phyloP scores from a whole-genome alignment of 2,329 filamentous ascomycete species.

The Rutstroemia sp. region DNA sequence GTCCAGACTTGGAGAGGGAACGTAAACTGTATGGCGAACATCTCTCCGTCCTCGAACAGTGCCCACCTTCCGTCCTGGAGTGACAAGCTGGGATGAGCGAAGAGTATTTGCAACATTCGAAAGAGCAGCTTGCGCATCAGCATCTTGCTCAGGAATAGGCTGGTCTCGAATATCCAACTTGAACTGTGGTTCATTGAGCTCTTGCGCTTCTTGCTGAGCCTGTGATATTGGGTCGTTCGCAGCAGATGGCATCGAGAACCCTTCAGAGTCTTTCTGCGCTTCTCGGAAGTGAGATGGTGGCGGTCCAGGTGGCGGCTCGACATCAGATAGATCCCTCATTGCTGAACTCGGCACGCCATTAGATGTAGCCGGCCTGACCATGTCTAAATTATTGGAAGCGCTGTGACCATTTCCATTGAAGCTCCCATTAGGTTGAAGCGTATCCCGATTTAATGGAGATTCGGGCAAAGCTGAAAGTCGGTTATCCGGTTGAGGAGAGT shows the following conservation, averaged over 20 bases:
- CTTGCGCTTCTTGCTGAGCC: slow-evolving; percentile 57
- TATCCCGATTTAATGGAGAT: slow-evolving; percentile 36
- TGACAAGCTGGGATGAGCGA: slow-evolving; percentile 48
- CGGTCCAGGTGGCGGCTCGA: slow-evolving; percentile 44
- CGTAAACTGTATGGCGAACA: slow-evolving; percentile 83
- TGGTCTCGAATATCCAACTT: slow-evolving; percentile 75
- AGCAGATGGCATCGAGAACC: slow-evolving; percentile 64
- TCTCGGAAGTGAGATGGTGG: slow-evolving; percentile 32
- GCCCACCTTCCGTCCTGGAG: slow-evolving; percentile 61
- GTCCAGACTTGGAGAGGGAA: slow-evolving; percentile 42
- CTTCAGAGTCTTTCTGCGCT: slow-evolving; percentile 61
- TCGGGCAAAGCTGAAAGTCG: slow-evolving; percentile 52
- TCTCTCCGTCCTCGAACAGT: slow-evolving; percentile 85
- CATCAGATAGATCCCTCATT: slow-evolving; percentile 40
- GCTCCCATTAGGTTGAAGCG: slow-evolving; percentile 22
- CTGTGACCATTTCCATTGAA: slow-evolving; percentile 19
- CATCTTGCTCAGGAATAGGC: slow-evolving; percentile 71
- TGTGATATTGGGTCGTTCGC: slow-evolving; percentile 61
- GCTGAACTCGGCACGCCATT: slow-evolving; percentile 36
- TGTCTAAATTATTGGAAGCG: slow-evolving; percentile 18
- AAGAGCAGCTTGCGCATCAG: slow-evolving; percentile 65
- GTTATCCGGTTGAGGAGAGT: slow-evolving; percentile 36
- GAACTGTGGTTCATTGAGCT: slow-evolving; percentile 58
- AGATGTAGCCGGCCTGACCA: slow-evolving; percentile 3
- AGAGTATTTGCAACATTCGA: slow-evolving; percentile 70